Base-by-base conservation (phyloP, 2,329 filamentous ascomycete species). In the Ophiostoma ulmi region DNA sequence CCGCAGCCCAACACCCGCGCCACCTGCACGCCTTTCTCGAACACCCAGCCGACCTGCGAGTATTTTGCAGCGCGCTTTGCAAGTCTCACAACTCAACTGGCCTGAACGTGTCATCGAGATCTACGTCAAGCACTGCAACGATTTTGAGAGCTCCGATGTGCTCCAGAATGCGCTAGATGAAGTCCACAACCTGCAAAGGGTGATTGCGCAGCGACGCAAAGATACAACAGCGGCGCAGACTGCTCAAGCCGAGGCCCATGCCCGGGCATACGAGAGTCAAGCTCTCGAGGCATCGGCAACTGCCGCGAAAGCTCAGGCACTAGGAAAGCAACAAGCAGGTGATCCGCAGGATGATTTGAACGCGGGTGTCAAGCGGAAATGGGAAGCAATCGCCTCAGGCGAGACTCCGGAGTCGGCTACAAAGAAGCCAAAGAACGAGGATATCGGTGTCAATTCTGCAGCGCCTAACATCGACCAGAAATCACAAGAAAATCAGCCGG, bases 41-140 rank as follows among this genome's bases (percentile, higher is more conserved):
- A 85, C 87, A n/a, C 93, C 94, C 0, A 85, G 85, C 4, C 82
- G 88, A 72, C 93, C 94, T 13, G 97, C 93, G 0, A 87, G 84
- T 3, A 89, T 97, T 31, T 82, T 98, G 68, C 86, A 89, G 73
- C 87, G 91, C 71, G 94, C 91, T 10, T 85, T 89, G 17, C 80
- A 83, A 64, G 83, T 86, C 31, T 83, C 83, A 65, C 86, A 85
- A 2, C 80, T 95, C 22, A 91, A 95, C 77, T 91, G 89, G 86
- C 91, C 92, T 0, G 91, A 94, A 76, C 89, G 88, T 75, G 82
- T 94, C 41, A 82, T 94, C 74, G 89, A 92, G 70, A 84, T 93
- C 65, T 94, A 91, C 75, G 79, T 90, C 65, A 87, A 89, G 72
- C 91, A 94, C 78, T 97, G 94, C 78, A 93, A 97, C 78, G 92